Evolutionary conservation across 208 protist genomes (phyloP), one percentile per base, ranked within the genome.

Genomic region (Leishmania turanica): DNA sequence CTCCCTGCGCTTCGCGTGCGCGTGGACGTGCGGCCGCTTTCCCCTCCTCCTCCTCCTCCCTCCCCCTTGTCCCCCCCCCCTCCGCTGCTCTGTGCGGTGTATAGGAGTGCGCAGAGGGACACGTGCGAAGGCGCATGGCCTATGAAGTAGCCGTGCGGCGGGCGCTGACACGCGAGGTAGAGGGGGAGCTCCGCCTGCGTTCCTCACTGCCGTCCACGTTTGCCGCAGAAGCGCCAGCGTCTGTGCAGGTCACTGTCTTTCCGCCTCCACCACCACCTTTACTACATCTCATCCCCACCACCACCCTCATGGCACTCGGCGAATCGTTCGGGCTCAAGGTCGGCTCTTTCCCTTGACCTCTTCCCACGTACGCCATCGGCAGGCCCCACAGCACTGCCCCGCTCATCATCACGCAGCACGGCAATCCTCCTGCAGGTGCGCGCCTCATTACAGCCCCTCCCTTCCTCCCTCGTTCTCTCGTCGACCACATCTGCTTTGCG

Each of bases 221-320:
- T 74, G 72, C n/a, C 68, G 11, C 3, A 27, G 77, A 60, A 37
- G 27, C 31, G 72, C 24, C 42, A 42, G 31, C 5, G 17, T 65
- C 53, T 49, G 2, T 79, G 19, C 76, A 54, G 64, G 45, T 17
- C 8, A n/a, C 65, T 75, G 9, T 80, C 65, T 75, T 51, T 79
- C 31, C 65, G 5, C n/a, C 53, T 77, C 40, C n/a, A 34, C 9
- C 62, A 45, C 24, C 42, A 53, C 65, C 8, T 2, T 73, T 45
- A 64, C 40, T 17, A 5, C 34, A 21, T 79, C 17, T 19, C 21
- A 11, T 51, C 47, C 24, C 70, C 49, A 27, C 13, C 47, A 9
- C 53, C 70, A 51, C 19, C 1, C 34, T n/a, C n/a, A 71, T 24
- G 19, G 15, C n/a, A 45, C 37, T 69, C 34, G 65, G 11, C 37